phyloP scores from a whole-genome alignment of 2,329 filamentous ascomycete species.

The Aspergillus cejpii region DNA sequence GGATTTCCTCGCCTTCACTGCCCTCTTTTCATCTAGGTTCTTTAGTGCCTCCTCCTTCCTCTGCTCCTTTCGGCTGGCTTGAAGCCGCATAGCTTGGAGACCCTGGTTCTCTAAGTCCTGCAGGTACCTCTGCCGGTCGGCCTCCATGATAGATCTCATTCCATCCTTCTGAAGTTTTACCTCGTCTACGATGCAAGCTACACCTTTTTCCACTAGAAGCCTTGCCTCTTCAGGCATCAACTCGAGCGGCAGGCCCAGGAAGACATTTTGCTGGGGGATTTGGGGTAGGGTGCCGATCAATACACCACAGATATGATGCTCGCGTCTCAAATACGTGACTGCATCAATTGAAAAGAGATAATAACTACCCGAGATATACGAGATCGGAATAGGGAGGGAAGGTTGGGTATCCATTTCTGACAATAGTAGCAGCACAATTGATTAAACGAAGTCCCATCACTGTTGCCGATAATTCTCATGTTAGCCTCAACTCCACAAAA shows the following conservation, averaged over 20 bases:
- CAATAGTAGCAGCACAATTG: slow-evolving; percentile 1
- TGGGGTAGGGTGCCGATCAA: slow-evolving; percentile 84
- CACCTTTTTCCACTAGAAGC: slow-evolving; percentile 67
- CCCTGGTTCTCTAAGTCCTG: slow-evolving; percentile 50
- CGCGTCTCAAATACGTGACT: slow-evolving; percentile 68
- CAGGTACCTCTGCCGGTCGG: slow-evolving; percentile 58
- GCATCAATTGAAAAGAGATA: slow-evolving; percentile 82
- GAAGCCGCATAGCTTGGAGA: slow-evolving; percentile 44
- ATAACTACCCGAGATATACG: slow-evolving; percentile 70
- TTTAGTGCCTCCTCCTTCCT: slow-evolving; percentile 46
- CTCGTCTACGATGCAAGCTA: slow-evolving; percentile 77
- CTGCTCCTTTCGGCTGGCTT: slow-evolving; percentile 44
- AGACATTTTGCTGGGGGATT: slow-evolving; percentile 89
- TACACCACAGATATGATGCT: slow-evolving; percentile 78
- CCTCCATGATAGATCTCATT: slow-evolving; percentile 53
- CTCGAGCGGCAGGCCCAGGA: slow-evolving; percentile 80
- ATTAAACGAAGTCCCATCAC: slow-evolving; percentile 6
- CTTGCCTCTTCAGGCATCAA: slow-evolving; percentile 85
- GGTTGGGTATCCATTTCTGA: slow-evolving; percentile 32
- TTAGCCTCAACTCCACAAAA: slow-evolving; percentile 20
- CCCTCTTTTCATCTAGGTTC: slow-evolving; percentile 41
- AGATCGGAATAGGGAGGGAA: slow-evolving; percentile 65
- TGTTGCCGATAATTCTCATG: slow-evolving; percentile 12
- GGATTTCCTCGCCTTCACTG: slow-evolving; percentile 19
- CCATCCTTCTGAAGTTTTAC: slow-evolving; percentile 59